A percentile compares a stretch with the other conserved stretches of the same genome.
phyloP scores from a whole-genome alignment of 1,284 basidiomycete genomes.

The Phellinidium pouzarii region DNA sequence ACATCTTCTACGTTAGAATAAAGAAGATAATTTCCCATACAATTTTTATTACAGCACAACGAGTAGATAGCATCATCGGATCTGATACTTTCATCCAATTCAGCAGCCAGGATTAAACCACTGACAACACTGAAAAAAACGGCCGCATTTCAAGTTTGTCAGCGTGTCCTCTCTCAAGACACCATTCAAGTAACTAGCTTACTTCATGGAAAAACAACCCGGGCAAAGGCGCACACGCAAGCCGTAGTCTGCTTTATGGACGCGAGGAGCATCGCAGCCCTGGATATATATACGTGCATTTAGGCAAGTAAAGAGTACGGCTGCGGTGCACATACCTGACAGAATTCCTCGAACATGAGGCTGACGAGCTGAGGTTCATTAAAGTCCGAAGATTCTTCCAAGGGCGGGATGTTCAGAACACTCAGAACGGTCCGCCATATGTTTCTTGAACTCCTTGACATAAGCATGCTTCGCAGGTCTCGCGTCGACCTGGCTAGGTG shows the following conservation, averaged over 20 bases:
- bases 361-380: conserved; percentile 28
- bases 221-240: neutral
- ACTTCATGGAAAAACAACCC: neutral
- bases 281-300: neutral
- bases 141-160: neutral
- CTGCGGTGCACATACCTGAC: neutral
- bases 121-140: neutral
- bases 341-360: conserved; percentile 25
- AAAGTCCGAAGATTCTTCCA: conserved; percentile 28
- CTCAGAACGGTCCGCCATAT: conserved; percentile 18
- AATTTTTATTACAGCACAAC: neutral
- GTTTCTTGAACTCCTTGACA: conserved; percentile 14
- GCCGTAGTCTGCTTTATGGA: neutral
- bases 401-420: conserved; percentile 22
- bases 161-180: neutral
- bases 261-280: neutral
- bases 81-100: neutral
- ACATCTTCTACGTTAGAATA: too few relatives aligned
- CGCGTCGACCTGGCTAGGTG: conserved; percentile 19
- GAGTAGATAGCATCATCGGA: neutral
- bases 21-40: neutral
- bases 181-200: neutral
- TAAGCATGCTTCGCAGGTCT: conserved; percentile 11
- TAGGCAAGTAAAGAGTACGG: neutral
- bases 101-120: neutral